A percentile compares a stretch with the other conserved stretches of the same genome.
Evolutionary conservation across 2,329 filamentous ascomycete species (phyloP).

Genomic region (Trichoderma oligosporum): DNA sequence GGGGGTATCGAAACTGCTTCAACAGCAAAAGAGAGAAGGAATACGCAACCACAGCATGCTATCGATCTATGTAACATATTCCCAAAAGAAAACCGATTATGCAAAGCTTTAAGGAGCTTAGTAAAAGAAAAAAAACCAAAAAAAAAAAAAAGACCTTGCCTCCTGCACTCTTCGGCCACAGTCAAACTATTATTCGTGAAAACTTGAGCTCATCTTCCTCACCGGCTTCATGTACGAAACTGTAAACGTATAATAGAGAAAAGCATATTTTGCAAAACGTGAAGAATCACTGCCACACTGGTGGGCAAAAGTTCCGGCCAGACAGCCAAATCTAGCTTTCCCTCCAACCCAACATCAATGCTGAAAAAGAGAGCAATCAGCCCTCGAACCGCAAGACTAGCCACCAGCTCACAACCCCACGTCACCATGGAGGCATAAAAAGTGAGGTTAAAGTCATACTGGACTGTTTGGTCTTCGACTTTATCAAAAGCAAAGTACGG

Average conservation of each 20-base stretch:
- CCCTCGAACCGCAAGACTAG: conserved; percentile 56
- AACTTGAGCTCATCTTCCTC: background rate
- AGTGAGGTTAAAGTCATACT: conserved; percentile 61
- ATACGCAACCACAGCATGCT: too few relatives aligned
- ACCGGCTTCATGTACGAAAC: conserved; percentile 38
- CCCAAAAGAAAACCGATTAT: too few relatives aligned
- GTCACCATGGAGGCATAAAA: conserved; percentile 61
- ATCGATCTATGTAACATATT: too few relatives aligned
- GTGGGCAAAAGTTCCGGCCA: conserved; percentile 67
- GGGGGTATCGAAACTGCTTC: conserved; percentile 8
- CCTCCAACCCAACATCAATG: conserved; percentile 61
- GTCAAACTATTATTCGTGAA: too few relatives aligned
- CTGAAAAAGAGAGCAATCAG: conserved; percentile 57
- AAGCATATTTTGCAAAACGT: conserved; percentile 69
- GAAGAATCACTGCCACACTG: conserved; percentile 61
- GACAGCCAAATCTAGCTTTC: conserved; percentile 59
- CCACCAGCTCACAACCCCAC: conserved; percentile 63
- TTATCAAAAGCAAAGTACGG: conserved; percentile 65
- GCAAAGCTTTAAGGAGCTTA: too few relatives aligned
- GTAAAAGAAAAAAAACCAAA: too few relatives aligned
- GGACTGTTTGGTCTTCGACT: conserved; percentile 40
- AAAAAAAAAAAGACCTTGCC: too few relatives aligned
- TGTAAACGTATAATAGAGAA: conserved; percentile 65
- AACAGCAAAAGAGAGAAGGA: background rate
- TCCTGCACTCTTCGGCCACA: too few relatives aligned